Evolutionary conservation across 148 eudicot genomes (phyloP), one percentile per base, ranked within the genome.

Genomic region (Amaranthus hypochondriacus): DNA sequence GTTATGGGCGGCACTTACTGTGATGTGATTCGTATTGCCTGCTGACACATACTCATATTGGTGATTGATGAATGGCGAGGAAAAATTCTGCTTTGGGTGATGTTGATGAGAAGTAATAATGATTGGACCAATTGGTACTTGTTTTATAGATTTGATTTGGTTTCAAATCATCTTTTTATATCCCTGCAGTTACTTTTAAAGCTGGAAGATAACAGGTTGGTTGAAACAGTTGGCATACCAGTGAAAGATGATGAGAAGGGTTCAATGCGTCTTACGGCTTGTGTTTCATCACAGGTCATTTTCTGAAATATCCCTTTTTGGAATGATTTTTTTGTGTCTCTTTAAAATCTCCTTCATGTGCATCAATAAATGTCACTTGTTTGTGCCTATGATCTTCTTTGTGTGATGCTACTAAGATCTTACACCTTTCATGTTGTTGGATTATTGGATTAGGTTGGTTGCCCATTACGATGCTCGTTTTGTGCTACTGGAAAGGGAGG

Each of bases 401-500:
- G 13, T 18, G 59, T 73, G n/a, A 6, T 48, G 72, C 65, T 12
- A 12, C 48, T 56, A 28, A 68, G 47, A 5, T 59, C 71, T 13
- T 73, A 11, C 56, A 64, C 10, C 56, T 53, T 21, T 69, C 18
- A 65, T 57, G 12, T 68, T 66, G 74, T 71, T 78, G 69, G 62
- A 64, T 68, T 66, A 72, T 71, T 78, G 69, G 58, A 64, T 68
- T 75, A 96, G 99, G 97, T 96, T 28, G 99, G 99, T 66, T 96
- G 99, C 83, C 96, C 99, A 39, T 69, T 96, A 80, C 90, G 97
- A 57, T 96, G 99, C 81, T 86, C 97, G 21, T 96, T 96, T 77
- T 96, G 99, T 83, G 99, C 99, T 71, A 96, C 99, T 62, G 99
- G 99, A 56, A 92, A 96, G 80, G 99, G 99, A 61, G 99, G 99